Conservation (phyloP, 176 grass and related monocot genomes). For the Carex pumila region DNA sequence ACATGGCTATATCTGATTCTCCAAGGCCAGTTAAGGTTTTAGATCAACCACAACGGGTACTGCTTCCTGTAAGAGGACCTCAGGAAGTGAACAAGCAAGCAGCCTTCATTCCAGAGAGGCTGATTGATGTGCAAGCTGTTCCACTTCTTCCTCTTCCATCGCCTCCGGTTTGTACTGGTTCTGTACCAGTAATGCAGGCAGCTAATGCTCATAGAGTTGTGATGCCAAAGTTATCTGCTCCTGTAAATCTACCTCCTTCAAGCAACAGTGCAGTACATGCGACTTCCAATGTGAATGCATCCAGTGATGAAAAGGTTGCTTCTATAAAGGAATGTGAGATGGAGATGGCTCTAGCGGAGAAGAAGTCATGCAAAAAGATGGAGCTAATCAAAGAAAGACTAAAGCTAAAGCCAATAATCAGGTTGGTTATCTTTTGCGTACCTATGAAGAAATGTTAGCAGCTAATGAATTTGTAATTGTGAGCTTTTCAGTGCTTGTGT, state of each 20-base stretch:
- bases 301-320: background rate
- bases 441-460: background rate
- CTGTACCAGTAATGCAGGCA: background rate
- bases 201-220: background rate
- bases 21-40: conserved; percentile 6
- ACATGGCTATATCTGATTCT: background rate
- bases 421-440: conserved; percentile 33
- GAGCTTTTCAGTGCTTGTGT: background rate
- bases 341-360: background rate
- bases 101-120: background rate
- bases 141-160: background rate
- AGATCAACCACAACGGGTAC: background rate
- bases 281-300: background rate
- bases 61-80: background rate
- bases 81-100: background rate
- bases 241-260: background rate
- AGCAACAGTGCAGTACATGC: background rate
- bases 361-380: conserved; percentile 15
- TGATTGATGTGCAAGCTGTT: background rate
- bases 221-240: background rate
- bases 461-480: background rate
- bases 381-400: conserved; percentile 51
- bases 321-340: background rate
- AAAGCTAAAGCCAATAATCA: conserved; percentile 56
- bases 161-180: background rate